Conservation (phyloP, 2,329 filamentous ascomycete genomes). For the Zymoseptoria tritici region DNA sequence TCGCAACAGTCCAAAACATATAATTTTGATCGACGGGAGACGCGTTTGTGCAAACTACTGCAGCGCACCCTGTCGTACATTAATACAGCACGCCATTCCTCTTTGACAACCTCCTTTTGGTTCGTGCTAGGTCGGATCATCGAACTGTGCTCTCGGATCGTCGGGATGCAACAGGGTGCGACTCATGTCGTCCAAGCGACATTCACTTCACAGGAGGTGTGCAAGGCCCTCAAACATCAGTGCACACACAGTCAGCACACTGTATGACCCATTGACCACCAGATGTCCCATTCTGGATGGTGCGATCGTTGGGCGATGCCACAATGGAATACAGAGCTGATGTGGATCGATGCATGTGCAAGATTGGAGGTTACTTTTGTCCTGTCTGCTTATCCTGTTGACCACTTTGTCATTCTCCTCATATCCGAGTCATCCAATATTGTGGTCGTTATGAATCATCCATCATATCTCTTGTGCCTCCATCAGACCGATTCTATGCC, state of each 20-base stretch:
- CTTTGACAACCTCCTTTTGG: neutral
- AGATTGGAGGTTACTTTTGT: neutral
- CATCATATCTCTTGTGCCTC: neutral
- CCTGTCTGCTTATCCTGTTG: neutral
- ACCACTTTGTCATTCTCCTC: neutral
- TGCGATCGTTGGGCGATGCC: neutral
- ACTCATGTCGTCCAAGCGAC: neutral
- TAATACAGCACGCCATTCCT: neutral
- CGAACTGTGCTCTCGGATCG: neutral
- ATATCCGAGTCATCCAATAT: neutral
- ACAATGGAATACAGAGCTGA: neutral
- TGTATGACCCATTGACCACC: neutral
- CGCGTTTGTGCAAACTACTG: neutral
- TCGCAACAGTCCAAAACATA: neutral
- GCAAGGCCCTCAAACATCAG: neutral
- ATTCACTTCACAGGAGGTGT: neutral
- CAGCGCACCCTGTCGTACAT: neutral
- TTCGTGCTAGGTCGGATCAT: neutral
- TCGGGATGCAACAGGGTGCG: neutral
- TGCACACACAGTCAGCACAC: neutral
- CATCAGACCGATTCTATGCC: constrained; percentile 13
- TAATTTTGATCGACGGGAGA: neutral
- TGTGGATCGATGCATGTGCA: neutral
- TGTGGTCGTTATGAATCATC: neutral
- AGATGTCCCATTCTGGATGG: neutral